These are phyloP conservation scores for Lindgomyces ingoldianus DNA, from an alignment of 495 filamentous ascomycete species.

Conservation along the genomic window DNA sequence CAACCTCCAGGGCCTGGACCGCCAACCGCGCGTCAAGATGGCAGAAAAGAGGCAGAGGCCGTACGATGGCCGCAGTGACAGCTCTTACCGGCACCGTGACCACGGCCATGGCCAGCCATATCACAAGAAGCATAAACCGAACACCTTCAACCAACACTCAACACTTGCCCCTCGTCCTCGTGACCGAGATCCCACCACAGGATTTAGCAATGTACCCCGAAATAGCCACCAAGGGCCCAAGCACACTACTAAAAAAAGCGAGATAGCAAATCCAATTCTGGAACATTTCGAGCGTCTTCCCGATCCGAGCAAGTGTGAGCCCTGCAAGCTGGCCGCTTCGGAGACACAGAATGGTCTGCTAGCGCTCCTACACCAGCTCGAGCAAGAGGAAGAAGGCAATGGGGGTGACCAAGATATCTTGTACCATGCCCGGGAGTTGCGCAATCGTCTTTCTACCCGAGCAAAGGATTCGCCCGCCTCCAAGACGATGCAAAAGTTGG, in stretches of 20 bases:
- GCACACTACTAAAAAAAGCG: neutral
- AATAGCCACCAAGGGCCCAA: neutral
- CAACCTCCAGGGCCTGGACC: too few species aligned
- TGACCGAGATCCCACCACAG: neutral
- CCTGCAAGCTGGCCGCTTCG: conserved; percentile 13
- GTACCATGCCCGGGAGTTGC: conserved; percentile 20
- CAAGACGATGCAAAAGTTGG: conserved; percentile 8
- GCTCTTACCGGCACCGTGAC: neutral
- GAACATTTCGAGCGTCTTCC: conserved; percentile 3
- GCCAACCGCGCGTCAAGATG: neutral
- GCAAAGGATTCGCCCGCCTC: neutral
- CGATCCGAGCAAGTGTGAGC: conserved; percentile 13
- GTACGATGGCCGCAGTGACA: neutral
- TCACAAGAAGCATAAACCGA: conserved; percentile 4
- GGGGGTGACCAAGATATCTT: conserved; percentile 17
- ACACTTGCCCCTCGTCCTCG: neutral
- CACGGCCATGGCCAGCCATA: neutral
- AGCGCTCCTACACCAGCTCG: conserved; percentile 22
- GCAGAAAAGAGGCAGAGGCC: neutral
- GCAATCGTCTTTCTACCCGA: conserved; percentile 14
- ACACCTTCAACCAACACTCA: neutral
- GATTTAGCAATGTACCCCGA: neutral
- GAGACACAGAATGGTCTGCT: conserved; percentile 26
- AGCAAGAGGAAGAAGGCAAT: neutral
- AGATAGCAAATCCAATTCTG: neutral